Conservation (phyloP, 768 basidiomycete species). For the Suillus bovinus region DNA sequence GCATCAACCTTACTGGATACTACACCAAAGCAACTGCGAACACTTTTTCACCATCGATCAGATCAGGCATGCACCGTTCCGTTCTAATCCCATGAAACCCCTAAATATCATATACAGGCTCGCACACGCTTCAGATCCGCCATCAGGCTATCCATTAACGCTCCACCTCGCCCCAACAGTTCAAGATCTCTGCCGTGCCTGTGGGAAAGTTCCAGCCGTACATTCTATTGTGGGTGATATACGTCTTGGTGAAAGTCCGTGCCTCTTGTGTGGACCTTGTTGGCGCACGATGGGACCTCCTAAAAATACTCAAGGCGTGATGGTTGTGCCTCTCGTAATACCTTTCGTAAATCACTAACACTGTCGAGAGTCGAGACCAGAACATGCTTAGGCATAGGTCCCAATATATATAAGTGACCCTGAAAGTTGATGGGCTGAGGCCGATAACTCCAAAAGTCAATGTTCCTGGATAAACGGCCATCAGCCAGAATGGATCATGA, state of each 20-base stretch:
- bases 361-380: neutral
- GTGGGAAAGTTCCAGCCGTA: conserved; percentile 68
- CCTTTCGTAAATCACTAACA: conserved; percentile 35
- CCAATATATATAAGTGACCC: neutral
- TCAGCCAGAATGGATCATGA: neutral
- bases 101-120: conserved; percentile 41
- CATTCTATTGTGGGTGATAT: conserved; percentile 70
- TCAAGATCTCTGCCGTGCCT: conserved; percentile 66
- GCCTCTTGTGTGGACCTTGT: conserved; percentile 69
- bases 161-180: conserved; percentile 62
- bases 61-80: conserved; percentile 51
- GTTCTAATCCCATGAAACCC: conserved; percentile 2
- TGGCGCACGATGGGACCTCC: conserved; percentile 71
- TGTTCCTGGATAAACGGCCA: neutral
- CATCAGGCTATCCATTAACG: conserved; percentile 64
- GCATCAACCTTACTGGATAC: conserved; percentile 78
- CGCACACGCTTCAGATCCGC: conserved; percentile 56
- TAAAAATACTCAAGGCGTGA: conserved; percentile 37
- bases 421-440: neutral
- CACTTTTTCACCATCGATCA: conserved; percentile 75
- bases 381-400: neutral
- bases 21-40: conserved; percentile 82
- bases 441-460: neutral
- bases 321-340: conserved; percentile 49
- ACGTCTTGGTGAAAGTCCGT: conserved; percentile 77